phyloP scores from a whole-genome alignment of 2,329 filamentous ascomycete species.

The Exophiala sideris region DNA sequence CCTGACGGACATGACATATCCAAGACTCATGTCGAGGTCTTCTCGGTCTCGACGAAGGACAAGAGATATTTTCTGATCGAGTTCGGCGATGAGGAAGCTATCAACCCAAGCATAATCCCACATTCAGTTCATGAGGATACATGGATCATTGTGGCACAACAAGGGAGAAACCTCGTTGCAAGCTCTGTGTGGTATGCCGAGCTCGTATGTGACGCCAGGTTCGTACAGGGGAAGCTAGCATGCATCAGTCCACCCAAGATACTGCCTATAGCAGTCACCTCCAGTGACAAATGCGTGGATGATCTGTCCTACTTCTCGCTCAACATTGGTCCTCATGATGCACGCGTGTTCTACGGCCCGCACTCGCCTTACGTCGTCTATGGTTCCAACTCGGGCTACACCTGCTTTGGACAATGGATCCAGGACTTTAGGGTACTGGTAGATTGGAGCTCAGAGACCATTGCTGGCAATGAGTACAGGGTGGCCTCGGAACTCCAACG shows the following conservation, averaged over 20 bases:
- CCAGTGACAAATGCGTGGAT: slow-evolving; percentile 45
- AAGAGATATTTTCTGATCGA: slow-evolving; percentile 50
- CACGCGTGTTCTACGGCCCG: slow-evolving; percentile 57
- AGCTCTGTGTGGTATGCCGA: slow-evolving; percentile 41
- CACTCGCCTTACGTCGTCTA: slow-evolving; percentile 50
- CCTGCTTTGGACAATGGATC: slow-evolving; percentile 58
- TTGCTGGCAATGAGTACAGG: slow-evolving; percentile 38
- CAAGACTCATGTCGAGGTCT: slow-evolving; percentile 42
- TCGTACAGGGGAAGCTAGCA: slow-evolving; percentile 30
- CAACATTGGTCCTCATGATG: slow-evolving; percentile 55
- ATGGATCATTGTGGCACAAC: slow-evolving; percentile 54
- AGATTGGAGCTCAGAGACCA: slow-evolving; percentile 45
- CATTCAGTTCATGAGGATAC: slow-evolving; percentile 51
- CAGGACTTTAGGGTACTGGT: slow-evolving; percentile 53
- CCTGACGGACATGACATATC: slow-evolving; percentile 38
- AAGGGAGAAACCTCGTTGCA: slow-evolving; percentile 32
- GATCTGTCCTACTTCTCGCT: slow-evolving; percentile 35
- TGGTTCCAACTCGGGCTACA: slow-evolving; percentile 53
- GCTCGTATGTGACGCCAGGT: slow-evolving; percentile 51
- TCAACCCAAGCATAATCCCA: slow-evolving; percentile 59
- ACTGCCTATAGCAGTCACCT: slow-evolving; percentile 44
- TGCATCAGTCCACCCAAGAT: slow-evolving; percentile 17
- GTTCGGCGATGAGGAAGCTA: slow-evolving; percentile 42
- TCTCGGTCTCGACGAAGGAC: slow-evolving; percentile 47
- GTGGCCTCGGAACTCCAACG: slow-evolving; percentile 40